Conservation (phyloP, 139 green algal species). For the Closterium sp. region DNA sequence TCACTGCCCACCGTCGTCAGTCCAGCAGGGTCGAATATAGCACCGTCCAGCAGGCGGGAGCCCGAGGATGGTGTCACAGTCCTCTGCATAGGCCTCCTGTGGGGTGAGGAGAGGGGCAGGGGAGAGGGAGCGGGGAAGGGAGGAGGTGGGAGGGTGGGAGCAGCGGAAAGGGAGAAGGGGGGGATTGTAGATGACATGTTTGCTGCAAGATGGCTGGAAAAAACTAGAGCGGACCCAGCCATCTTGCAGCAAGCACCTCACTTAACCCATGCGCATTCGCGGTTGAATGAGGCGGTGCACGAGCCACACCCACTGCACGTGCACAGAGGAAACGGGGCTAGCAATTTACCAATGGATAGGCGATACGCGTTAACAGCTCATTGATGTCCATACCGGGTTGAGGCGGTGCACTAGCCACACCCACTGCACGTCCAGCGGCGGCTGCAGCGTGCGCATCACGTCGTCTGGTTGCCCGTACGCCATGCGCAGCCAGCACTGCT, state of each 20-base stretch:
- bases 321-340: background rate
- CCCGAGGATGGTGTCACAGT: too few relatives aligned
- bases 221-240: too few relatives aligned
- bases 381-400: conserved; percentile 6
- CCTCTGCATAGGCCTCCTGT: background rate
- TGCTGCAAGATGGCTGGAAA: too few relatives aligned
- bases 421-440: conserved; percentile 40
- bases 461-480: background rate
- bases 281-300: background rate
- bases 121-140: background rate
- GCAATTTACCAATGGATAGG: too few relatives aligned
- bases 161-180: background rate
- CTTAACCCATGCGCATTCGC: too few relatives aligned
- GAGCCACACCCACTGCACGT: conserved; percentile 2
- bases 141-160: background rate
- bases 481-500: conserved; percentile 35
- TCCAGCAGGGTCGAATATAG: too few relatives aligned
- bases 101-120: background rate
- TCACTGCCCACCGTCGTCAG: too few relatives aligned
- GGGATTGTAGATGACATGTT: too few relatives aligned
- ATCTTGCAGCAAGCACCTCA: too few relatives aligned
- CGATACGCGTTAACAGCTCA: too few relatives aligned
- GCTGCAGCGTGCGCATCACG: conserved; percentile 2
- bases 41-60: too few relatives aligned
- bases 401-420: conserved; percentile 35